phyloP scores from a whole-genome alignment of 495 filamentous ascomycete species.

The Tuber aestivum region DNA sequence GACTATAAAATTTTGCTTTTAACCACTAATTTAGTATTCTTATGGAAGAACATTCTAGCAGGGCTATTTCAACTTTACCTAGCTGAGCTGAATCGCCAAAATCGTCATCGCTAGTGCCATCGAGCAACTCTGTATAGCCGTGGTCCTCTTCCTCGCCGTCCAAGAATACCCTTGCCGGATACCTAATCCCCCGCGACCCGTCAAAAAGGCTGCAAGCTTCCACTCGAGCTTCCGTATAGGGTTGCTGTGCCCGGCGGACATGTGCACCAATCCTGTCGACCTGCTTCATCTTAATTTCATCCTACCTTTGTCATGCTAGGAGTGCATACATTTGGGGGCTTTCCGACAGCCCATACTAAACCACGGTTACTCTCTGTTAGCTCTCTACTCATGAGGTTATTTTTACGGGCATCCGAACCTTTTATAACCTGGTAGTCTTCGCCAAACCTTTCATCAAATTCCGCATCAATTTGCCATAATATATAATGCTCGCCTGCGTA shows the following conservation, averaged over 20 bases:
- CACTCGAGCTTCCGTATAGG: background rate
- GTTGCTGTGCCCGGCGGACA: background rate
- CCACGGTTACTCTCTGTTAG: background rate
- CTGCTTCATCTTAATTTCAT: background rate
- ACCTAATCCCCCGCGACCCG: background rate
- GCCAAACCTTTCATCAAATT: conserved; percentile 33
- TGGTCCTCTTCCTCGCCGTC: no score
- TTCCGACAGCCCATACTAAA: conserved; percentile 28
- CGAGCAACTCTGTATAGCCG: no score
- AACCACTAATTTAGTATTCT: background rate
- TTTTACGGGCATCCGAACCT: conserved; percentile 5
- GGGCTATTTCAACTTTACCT: conserved; percentile 25
- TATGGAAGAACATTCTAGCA: conserved; percentile 38
- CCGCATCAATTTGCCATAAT: conserved; percentile 46
- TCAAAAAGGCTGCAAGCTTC: background rate
- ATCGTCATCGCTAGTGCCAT: background rate
- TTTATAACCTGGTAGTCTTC: conserved; percentile 24
- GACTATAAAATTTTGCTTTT: conserved; percentile 23
- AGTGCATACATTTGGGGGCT: background rate
- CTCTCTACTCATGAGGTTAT: background rate
- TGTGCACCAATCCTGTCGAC: background rate
- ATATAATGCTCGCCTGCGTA: conserved; percentile 29
- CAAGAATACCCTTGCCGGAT: background rate
- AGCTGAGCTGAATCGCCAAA: conserved; percentile 11
- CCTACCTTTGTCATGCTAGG: background rate